These are phyloP conservation scores for Aspergillus wentii DNA, from an alignment of 495 filamentous ascomycete genomes.

Conservation along the genomic window DNA sequence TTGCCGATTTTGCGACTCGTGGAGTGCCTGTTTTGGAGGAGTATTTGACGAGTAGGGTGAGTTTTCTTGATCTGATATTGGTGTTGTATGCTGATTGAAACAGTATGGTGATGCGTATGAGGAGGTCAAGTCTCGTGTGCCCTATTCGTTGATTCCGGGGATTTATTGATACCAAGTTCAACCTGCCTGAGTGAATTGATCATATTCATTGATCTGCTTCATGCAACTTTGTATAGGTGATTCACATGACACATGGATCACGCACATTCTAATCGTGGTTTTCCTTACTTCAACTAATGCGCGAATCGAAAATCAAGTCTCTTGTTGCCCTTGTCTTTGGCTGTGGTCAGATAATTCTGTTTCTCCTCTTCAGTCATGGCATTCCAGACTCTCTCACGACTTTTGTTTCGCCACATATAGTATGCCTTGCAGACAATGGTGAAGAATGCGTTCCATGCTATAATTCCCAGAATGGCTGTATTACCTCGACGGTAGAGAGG, in stretches of 20 bases:
- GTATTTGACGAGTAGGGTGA: slow-evolving; percentile 33
- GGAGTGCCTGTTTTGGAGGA: slow-evolving; percentile 42
- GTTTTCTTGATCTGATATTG: slow-evolving; percentile 4
- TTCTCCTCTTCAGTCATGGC: slow-evolving; percentile 11
- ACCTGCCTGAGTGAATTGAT: no score
- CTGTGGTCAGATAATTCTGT: slow-evolving; percentile 8
- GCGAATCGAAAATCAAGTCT: slow-evolving; percentile 28
- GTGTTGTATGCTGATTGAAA: not conserved
- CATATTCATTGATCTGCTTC: no score
- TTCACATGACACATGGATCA: no score
- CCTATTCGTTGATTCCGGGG: slow-evolving; percentile 37
- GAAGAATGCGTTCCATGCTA: slow-evolving; percentile 9
- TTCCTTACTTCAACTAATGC: no score
- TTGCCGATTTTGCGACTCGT: slow-evolving; percentile 39
- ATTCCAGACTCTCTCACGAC: slow-evolving; percentile 6
- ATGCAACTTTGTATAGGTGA: no score
- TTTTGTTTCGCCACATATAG: slow-evolving; percentile 27
- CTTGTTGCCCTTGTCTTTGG: slow-evolving; percentile 27
- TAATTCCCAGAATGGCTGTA: slow-evolving; percentile 8
- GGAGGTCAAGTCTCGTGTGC: slow-evolving; percentile 37
- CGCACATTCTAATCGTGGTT: no score
- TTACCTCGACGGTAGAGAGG: slow-evolving; percentile 15
- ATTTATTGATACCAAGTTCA: slow-evolving; percentile 3
- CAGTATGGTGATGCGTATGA: slow-evolving; percentile 41
- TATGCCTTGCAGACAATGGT: slow-evolving; percentile 22